Conservation (phyloP, 2,329 filamentous ascomycete genomes). For the Anthostomella pinea region DNA sequence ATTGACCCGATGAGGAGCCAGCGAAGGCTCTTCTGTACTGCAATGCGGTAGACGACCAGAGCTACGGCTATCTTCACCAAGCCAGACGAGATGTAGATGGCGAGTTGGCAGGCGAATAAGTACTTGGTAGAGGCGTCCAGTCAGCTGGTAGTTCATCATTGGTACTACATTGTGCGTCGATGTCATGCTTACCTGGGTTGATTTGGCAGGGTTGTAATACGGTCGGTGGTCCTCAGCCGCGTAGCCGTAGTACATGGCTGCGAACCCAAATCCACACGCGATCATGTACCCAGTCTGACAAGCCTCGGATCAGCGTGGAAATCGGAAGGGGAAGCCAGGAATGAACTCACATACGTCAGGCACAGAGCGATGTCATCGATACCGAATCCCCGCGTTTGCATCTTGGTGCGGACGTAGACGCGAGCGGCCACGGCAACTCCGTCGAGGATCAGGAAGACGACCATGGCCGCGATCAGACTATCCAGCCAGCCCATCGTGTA, state of each 20-base stretch:
- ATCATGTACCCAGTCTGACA: constrained; percentile 26
- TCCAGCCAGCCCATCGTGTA: no score
- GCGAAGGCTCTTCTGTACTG: constrained; percentile 21
- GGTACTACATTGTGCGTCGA: neutral
- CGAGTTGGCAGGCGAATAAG: constrained; percentile 29
- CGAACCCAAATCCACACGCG: constrained; percentile 27
- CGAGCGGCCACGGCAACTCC: constrained; percentile 23
- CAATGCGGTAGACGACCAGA: constrained; percentile 32
- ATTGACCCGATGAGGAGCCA: constrained; percentile 26
- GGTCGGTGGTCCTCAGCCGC: constrained; percentile 24
- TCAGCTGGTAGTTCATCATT: constrained; percentile 9
- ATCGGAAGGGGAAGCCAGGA: neutral
- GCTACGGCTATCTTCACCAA: constrained; percentile 33
- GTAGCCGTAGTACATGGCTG: constrained; percentile 31
- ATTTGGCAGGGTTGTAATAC: constrained; percentile 21
- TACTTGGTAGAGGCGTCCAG: constrained; percentile 17
- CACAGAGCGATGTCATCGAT: constrained; percentile 29
- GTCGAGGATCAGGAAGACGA: constrained; percentile 27
- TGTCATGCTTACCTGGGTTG: constrained; percentile 12
- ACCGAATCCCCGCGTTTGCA: constrained; percentile 29
- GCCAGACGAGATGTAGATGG: constrained; percentile 31
- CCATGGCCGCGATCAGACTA: constrained; percentile 36
- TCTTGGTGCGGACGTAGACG: constrained; percentile 28
- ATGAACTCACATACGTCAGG: constrained; percentile 25
- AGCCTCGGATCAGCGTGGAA: constrained; percentile 9